Evolutionary conservation across 2,329 filamentous ascomycete species (phyloP).

Genomic region (Trichoderma afroharzianum): DNA sequence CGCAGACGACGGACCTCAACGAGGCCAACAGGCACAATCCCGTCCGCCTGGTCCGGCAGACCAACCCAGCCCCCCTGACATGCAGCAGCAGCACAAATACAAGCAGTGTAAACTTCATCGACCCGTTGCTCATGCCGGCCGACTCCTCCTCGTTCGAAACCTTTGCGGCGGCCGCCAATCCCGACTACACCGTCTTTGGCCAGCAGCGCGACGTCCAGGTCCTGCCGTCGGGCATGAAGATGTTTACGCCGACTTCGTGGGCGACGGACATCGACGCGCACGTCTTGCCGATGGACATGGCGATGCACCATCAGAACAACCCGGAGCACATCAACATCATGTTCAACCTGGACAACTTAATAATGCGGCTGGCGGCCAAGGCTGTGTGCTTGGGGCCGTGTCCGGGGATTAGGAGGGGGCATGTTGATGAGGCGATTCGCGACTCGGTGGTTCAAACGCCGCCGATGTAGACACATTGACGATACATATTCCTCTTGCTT

Average conservation of each 20-base stretch:
- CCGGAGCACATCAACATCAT: conserved; percentile 7
- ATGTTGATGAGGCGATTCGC: conserved; percentile 11
- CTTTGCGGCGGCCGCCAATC: not conserved
- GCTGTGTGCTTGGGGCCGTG: conserved; percentile 7
- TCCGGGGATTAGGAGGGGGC: conserved; percentile 4
- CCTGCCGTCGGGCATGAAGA: not conserved
- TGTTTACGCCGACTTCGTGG: not conserved
- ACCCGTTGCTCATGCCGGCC: not conserved
- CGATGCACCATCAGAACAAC: not conserved
- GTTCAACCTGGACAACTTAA: conserved; percentile 6
- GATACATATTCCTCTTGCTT: not conserved
- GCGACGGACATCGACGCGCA: not conserved
- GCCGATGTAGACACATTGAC: not conserved
- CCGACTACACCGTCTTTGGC: conserved; percentile 1
- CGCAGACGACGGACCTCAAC: not conserved
- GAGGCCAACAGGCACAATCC: not conserved
- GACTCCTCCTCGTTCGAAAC: not conserved
- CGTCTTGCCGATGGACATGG: not conserved
- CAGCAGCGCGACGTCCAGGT: not conserved
- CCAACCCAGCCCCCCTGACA: not conserved
- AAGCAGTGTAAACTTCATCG: not conserved
- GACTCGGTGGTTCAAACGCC: not conserved
- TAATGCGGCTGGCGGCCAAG: not conserved
- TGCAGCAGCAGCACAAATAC: too few relatives aligned
- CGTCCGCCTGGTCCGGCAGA: not conserved